A percentile compares a stretch with the other conserved stretches of the same genome.
Evolutionary conservation across 305 asterid species (phyloP).

Genomic region (Coffea humblotiana): DNA sequence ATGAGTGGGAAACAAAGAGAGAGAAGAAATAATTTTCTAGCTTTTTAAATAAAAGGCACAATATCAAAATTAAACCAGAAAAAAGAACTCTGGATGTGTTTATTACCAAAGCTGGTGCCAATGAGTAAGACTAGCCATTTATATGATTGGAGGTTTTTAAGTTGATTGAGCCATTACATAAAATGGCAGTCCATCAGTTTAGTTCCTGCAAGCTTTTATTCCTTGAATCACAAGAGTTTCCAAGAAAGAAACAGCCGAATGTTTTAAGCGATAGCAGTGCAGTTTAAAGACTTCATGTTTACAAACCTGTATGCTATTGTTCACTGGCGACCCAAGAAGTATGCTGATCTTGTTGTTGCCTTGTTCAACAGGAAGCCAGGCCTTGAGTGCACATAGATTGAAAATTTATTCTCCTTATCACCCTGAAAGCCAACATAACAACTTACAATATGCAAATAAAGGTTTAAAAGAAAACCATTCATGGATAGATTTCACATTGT

Average conservation of each 20-base stretch:
- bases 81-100: background rate
- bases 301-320: slow-evolving; percentile 82
- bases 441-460: background rate
- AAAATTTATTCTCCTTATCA: slow-evolving; percentile 64
- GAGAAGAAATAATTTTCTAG: too few relatives aligned
- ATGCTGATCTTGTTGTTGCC: slow-evolving; percentile 73
- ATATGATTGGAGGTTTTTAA: background rate
- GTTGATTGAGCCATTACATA: background rate
- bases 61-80: background rate
- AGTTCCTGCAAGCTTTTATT: background rate
- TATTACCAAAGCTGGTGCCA: background rate
- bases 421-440: slow-evolving; percentile 53
- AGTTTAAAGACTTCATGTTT: slow-evolving; percentile 5
- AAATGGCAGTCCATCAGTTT: background rate
- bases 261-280: background rate
- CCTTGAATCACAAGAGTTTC: background rate
- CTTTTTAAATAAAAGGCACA: too few relatives aligned
- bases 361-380: slow-evolving; percentile 82
- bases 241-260: background rate
- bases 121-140: background rate
- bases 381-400: slow-evolving; percentile 87
- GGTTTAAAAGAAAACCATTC: background rate
- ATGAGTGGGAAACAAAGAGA: too few relatives aligned
- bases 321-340: slow-evolving; percentile 81
- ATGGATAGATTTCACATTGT: background rate